phyloP scores from a whole-genome alignment of 371 early-diverging fungal genomes.

The Homolaphlyctis polyrhiza region DNA sequence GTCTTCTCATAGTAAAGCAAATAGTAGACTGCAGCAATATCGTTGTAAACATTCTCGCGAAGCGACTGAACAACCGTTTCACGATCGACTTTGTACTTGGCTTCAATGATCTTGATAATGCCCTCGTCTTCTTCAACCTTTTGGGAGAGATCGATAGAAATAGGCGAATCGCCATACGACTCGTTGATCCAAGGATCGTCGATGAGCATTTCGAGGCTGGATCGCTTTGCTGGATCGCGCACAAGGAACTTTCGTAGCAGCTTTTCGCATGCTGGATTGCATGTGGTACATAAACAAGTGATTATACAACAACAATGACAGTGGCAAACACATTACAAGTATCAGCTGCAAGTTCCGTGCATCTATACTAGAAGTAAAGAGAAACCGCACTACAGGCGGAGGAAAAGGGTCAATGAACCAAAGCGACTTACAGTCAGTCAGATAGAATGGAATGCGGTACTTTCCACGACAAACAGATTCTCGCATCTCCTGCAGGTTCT shows the following conservation, averaged over 20 bases:
- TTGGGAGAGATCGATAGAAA: constrained; percentile 32
- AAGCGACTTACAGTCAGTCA: constrained; percentile 42
- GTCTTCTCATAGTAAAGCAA: constrained; percentile 52
- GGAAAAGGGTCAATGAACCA: too few species aligned
- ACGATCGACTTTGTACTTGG: constrained; percentile 41
- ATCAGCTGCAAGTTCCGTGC: too few species aligned
- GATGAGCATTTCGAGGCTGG: constrained; percentile 44
- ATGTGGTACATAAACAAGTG: too few species aligned
- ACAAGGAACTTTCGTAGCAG: constrained; percentile 53
- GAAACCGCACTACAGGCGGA: too few species aligned
- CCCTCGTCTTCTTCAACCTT: constrained; percentile 42
- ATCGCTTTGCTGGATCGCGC: constrained; percentile 49
- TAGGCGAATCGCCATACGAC: constrained; percentile 40
- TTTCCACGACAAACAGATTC: constrained; percentile 61
- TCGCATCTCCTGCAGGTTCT: constrained; percentile 57
- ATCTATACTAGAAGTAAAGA: too few species aligned
- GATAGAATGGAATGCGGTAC: constrained; percentile 56
- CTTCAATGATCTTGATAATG: constrained; percentile 41
- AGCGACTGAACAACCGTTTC: constrained; percentile 38
- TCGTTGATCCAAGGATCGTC: constrained; percentile 62
- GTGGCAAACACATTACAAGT: too few species aligned
- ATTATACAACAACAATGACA: background rate
- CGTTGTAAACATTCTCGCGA: constrained; percentile 50
- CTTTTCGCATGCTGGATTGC: constrained; percentile 59
- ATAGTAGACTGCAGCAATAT: constrained; percentile 49